Evolutionary conservation across 176 grass and related monocot species (phyloP).

Genomic region (Rhipidocladum racemiflorum): DNA sequence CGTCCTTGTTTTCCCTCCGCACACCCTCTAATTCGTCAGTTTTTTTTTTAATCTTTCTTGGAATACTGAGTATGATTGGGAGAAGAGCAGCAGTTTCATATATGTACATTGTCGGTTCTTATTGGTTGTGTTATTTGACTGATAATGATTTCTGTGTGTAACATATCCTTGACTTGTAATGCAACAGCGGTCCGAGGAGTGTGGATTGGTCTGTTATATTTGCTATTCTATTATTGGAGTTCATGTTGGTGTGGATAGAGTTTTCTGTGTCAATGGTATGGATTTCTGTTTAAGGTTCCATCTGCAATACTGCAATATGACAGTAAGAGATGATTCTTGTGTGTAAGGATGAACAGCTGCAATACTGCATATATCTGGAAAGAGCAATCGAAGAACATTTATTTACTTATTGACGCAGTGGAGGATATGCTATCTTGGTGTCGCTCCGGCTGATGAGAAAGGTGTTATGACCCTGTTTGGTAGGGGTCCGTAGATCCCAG

Average conservation of each 20-base stretch:
- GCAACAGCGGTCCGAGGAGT: conserved; percentile 29
- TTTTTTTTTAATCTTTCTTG: conserved; percentile 21
- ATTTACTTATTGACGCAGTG: too few species aligned
- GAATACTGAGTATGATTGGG: conserved; percentile 23
- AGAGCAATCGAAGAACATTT: neutral
- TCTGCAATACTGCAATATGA: too few species aligned
- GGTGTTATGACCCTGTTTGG: too few species aligned
- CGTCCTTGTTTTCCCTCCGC: conserved; percentile 2
- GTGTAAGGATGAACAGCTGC: neutral
- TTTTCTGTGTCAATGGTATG: neutral
- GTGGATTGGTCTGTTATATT: conserved; percentile 38
- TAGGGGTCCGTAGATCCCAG: too few species aligned
- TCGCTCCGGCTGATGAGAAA: too few species aligned
- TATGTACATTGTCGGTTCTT: conserved; percentile 49
- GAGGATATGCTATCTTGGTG: too few species aligned
- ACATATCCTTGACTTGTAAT: conserved; percentile 50
- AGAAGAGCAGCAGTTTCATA: conserved; percentile 45
- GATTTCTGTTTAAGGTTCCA: too few species aligned
- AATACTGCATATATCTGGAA: neutral
- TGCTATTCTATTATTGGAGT: conserved; percentile 21
- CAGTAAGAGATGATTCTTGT: neutral
- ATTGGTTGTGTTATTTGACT: conserved; percentile 50
- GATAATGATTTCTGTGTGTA: conserved; percentile 44
- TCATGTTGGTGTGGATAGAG: conserved; percentile 16
- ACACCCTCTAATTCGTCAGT: conserved; percentile 34